phyloP scores from a whole-genome alignment of 169 alveolate species.

The Plasmodium sp. region DNA sequence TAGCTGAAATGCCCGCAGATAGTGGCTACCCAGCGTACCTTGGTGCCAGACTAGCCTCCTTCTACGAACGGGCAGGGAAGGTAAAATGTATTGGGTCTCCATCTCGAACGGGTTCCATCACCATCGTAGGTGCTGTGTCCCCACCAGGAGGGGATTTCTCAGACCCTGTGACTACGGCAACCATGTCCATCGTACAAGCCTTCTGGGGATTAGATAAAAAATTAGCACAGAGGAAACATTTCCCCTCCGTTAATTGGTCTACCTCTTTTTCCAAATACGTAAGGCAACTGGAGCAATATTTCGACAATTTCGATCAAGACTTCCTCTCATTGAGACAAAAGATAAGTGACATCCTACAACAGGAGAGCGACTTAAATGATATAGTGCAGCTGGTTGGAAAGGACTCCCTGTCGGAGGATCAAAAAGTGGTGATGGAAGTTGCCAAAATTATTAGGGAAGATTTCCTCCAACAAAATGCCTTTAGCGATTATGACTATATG shows the following conservation, averaged over 20 bases:
- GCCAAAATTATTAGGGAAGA: conserved; percentile 98
- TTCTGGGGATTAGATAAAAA: conserved; percentile 99
- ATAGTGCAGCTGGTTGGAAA: conserved; percentile 99
- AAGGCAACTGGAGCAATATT: conserved; percentile 95
- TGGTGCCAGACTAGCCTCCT: conserved; percentile 98
- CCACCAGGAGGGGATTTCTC: conserved; percentile 99
- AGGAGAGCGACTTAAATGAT: conserved; percentile 97
- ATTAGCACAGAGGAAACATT: conserved; percentile 99
- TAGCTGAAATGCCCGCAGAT: conserved; percentile 99
- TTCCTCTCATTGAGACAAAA: conserved; percentile 92
- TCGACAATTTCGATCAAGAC: conserved; percentile 94
- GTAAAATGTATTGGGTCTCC: conserved; percentile 98
- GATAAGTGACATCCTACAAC: conserved; percentile 94
- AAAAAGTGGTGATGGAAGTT: conserved; percentile 92
- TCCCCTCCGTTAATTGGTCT: conserved; percentile 99
- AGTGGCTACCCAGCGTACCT: conserved; percentile 99
- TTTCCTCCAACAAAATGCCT: conserved; percentile 98
- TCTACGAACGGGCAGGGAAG: conserved; percentile 98
- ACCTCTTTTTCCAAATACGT: conserved; percentile 97
- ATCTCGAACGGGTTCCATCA: conserved; percentile 97
- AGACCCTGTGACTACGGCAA: conserved; percentile 99
- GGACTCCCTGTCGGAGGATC: conserved; percentile 98
- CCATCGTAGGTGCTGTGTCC: conserved; percentile 99
- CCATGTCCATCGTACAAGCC: conserved; percentile 98
- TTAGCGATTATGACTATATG: conserved; percentile 97